These are phyloP conservation scores for Penicillium arizonense DNA, from an alignment of 495 filamentous ascomycete genomes.

Conservation along the genomic window DNA sequence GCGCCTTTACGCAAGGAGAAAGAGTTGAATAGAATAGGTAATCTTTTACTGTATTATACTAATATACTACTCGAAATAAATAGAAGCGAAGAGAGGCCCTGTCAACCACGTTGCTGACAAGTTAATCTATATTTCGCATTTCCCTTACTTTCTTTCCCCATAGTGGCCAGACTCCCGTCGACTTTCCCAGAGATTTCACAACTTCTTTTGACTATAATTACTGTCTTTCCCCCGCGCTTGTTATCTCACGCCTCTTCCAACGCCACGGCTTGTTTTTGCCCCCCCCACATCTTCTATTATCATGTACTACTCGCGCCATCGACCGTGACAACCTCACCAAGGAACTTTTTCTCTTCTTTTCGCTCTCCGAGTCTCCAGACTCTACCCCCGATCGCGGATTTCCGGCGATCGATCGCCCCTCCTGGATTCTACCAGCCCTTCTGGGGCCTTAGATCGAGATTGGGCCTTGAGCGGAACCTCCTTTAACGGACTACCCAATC, in stretches of 20 bases:
- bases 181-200: slow-evolving; percentile 5
- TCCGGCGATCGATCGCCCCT: slow-evolving; percentile 35
- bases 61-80: no score
- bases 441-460: slow-evolving; percentile 42
- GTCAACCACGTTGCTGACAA: slow-evolving; percentile 18
- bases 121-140: no score
- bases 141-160: slow-evolving; percentile 8
- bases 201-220: slow-evolving; percentile 1
- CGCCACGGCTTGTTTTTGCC: slow-evolving; percentile 20
- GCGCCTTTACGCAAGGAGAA: slow-evolving; percentile 11
- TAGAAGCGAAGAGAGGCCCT: neutral
- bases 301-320: slow-evolving; percentile 24
- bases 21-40: no score
- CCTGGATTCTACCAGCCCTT: slow-evolving; percentile 49
- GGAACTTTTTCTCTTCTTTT: neutral
- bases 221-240: slow-evolving; percentile 15
- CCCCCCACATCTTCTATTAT: slow-evolving; percentile 4
- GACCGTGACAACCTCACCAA: slow-evolving; percentile 17
- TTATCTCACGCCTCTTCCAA: slow-evolving; percentile 16
- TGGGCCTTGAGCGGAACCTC: slow-evolving; percentile 34
- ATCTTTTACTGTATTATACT: no score
- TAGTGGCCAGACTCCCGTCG: slow-evolving; percentile 14
- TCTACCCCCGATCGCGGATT: slow-evolving; percentile 29
- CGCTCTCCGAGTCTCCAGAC: slow-evolving; percentile 19
- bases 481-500: slow-evolving; percentile 21